phyloP scores from a whole-genome alignment of 2,329 filamentous ascomycete genomes.

The Didymella arachidicola region DNA sequence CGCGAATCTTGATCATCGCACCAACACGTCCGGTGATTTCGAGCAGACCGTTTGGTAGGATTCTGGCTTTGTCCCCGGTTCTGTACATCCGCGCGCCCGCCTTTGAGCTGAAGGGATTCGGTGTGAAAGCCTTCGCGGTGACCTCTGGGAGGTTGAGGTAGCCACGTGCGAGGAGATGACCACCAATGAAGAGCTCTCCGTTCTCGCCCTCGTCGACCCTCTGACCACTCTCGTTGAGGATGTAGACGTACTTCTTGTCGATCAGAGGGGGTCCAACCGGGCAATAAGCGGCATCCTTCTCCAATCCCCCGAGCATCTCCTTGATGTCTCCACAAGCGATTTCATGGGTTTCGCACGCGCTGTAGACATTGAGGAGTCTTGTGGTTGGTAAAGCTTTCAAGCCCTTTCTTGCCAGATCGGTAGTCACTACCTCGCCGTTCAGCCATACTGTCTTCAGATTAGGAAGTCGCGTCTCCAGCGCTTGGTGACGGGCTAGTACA shows the following conservation, averaged over 20 bases:
- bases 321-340: slow-evolving; percentile 78
- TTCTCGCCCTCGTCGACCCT: slow-evolving; percentile 66
- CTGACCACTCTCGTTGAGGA: slow-evolving; percentile 73
- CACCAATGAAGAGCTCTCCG: slow-evolving; percentile 79
- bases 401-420: slow-evolving; percentile 74
- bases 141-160: slow-evolving; percentile 83
- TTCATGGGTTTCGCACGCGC: slow-evolving; percentile 82
- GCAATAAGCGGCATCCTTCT: slow-evolving; percentile 71
- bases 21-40: slow-evolving; percentile 80
- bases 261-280: slow-evolving; percentile 74
- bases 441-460: slow-evolving; percentile 76
- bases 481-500: slow-evolving; percentile 72
- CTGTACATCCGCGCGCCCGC: slow-evolving; percentile 74
- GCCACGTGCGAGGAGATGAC: slow-evolving; percentile 71
- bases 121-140: slow-evolving; percentile 74
- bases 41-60: slow-evolving; percentile 71
- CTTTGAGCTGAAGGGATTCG: slow-evolving; percentile 68
- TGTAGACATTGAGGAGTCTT: slow-evolving; percentile 80
- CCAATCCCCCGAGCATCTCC: slow-evolving; percentile 64
- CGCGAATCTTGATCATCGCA: slow-evolving; percentile 81
- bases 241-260: slow-evolving; percentile 73
- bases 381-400: slow-evolving; percentile 72
- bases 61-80: slow-evolving; percentile 74
- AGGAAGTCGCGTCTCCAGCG: slow-evolving; percentile 69
- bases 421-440: slow-evolving; percentile 83